Percentiles rank a stretch among this genome's conserved stretches.
phyloP scores from a whole-genome alignment of 495 filamentous ascomycete species.

The Pyrenula aspistea region DNA sequence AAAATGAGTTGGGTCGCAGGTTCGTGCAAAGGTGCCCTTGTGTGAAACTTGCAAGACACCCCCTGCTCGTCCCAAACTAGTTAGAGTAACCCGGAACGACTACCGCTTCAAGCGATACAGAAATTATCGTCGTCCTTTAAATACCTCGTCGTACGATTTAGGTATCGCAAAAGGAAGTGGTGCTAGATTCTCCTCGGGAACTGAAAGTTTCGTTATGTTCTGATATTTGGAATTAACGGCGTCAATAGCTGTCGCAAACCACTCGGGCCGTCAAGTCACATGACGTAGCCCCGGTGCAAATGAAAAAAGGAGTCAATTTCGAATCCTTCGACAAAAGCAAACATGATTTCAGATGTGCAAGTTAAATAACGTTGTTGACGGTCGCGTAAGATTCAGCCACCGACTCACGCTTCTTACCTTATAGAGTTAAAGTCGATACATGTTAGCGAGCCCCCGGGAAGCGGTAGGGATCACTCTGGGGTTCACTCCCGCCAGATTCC shows the following conservation, averaged over 20 bases:
- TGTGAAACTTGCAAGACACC: no score
- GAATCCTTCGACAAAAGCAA: neutral
- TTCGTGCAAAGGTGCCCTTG: no score
- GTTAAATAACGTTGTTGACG: neutral
- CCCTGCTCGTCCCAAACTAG: no score
- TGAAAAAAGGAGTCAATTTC: neutral
- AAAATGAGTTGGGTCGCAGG: no score
- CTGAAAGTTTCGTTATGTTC: neutral
- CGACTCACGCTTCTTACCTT: neutral
- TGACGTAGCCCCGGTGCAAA: neutral
- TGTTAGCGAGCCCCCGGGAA: neutral
- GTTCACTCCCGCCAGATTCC: neutral
- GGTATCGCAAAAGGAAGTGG: neutral
- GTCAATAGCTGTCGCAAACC: neutral
- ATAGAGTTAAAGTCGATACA: neutral
- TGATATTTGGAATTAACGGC: neutral
- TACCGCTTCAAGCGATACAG: no score
- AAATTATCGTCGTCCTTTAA: no score
- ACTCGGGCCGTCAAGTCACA: neutral
- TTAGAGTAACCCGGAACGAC: no score
- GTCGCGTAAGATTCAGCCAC: neutral
- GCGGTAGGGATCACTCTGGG: neutral
- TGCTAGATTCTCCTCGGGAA: neutral
- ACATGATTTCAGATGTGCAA: neutral
- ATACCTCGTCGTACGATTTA: no score